phyloP scores from a whole-genome alignment of 371 early-diverging fungal genomes.

The Syncephalastrum monosporum region DNA sequence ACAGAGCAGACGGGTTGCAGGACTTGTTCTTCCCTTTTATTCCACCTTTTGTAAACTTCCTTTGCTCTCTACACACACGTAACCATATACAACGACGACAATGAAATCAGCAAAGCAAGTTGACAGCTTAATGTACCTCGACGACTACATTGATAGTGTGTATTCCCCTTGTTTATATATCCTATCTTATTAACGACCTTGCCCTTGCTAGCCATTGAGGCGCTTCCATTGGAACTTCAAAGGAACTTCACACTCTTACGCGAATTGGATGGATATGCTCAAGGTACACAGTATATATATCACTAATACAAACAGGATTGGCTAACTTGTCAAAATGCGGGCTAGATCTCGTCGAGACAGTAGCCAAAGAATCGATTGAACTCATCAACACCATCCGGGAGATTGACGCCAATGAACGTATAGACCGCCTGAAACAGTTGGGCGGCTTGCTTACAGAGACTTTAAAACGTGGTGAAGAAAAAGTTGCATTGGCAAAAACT shows the following conservation, averaged over 20 bases:
- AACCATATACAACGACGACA: not conserved
- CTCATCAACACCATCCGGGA: constrained; percentile 55
- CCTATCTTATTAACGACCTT: constrained; percentile 1
- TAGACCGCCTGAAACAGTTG: constrained; percentile 60
- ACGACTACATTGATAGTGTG: constrained; percentile 91
- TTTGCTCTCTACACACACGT: too few species aligned
- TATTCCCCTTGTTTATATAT: constrained; percentile 6
- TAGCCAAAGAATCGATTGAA: constrained; percentile 56
- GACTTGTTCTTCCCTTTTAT: too few species aligned
- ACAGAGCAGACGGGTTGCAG: too few species aligned
- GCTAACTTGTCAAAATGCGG: not conserved
- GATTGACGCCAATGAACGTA: constrained; percentile 54
- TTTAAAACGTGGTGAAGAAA: constrained; percentile 89
- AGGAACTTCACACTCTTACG: constrained; percentile 88
- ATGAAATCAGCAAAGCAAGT: constrained; percentile 35
- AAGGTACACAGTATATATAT: constrained; percentile 43
- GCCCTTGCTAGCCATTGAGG: constrained; percentile 69
- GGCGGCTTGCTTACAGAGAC: constrained; percentile 62
- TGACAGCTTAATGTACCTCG: constrained; percentile 67
- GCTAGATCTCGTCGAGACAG: constrained; percentile 59
- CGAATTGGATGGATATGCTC: constrained; percentile 86
- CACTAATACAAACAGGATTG: too few species aligned
- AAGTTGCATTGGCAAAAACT: constrained; percentile 85
- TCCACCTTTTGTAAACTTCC: too few species aligned
- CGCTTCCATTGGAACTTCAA: constrained; percentile 87